These are phyloP conservation scores for Xanthoceras sorbifolium DNA, from an alignment of 345 rosid genomes.

Conservation along the genomic window DNA sequence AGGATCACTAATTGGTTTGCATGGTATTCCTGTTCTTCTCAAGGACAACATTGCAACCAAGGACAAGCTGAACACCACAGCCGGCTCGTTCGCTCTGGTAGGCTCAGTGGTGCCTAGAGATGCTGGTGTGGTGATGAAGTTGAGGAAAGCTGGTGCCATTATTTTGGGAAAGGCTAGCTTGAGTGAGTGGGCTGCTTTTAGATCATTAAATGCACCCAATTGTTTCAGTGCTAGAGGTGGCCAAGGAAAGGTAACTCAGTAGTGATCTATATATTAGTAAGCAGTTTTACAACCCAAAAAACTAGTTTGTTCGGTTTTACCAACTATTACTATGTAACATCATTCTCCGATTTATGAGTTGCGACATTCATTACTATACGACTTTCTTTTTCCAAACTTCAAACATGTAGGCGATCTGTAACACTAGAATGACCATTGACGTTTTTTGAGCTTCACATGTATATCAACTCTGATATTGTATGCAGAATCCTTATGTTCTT, in stretches of 20 bases:
- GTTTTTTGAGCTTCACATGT: too few relatives aligned
- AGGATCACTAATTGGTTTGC: slow-evolving; percentile 31
- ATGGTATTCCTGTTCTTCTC: slow-evolving; percentile 56
- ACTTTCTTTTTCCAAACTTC: too few relatives aligned
- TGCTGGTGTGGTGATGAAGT: slow-evolving; percentile 47
- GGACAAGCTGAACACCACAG: slow-evolving; percentile 55
- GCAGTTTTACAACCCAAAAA: too few relatives aligned
- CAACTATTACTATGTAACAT: too few relatives aligned
- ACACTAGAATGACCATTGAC: too few relatives aligned
- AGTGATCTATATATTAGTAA: too few relatives aligned
- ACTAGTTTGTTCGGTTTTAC: too few relatives aligned
- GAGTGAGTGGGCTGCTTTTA: slow-evolving; percentile 53
- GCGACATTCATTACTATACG: too few relatives aligned
- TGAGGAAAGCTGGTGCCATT: slow-evolving; percentile 54
- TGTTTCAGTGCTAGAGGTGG: slow-evolving; percentile 57
- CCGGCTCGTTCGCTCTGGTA: slow-evolving; percentile 50
- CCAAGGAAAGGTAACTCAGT: slow-evolving; percentile 44
- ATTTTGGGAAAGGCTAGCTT: slow-evolving; percentile 61
- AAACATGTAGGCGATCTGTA: too few relatives aligned
- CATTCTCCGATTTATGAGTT: too few relatives aligned
- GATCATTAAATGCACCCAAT: slow-evolving; percentile 28
- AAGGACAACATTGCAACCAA: slow-evolving; percentile 60
- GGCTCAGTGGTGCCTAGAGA: slow-evolving; percentile 47
- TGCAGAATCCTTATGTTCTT: slow-evolving; percentile 32
- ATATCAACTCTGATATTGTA: background rate